A percentile compares a stretch with the other conserved stretches of the same genome.
phyloP scores from a whole-genome alignment of 225 moss, liverwort and hornwort genomes.

The Straminergon stramineum region DNA sequence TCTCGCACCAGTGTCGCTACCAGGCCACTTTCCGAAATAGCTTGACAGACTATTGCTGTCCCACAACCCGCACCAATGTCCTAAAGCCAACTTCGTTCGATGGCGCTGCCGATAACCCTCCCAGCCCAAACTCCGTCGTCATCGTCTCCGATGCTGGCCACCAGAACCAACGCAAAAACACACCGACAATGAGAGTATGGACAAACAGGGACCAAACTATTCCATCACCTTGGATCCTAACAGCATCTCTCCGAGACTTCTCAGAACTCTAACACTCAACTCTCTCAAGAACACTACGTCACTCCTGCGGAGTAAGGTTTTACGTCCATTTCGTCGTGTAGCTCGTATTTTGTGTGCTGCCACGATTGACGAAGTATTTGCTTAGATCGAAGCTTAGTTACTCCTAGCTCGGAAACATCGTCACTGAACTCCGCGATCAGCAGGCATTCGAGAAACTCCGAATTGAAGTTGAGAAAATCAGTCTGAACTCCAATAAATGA shows the following conservation, averaged over 20 bases:
- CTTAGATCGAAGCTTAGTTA: background rate
- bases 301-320: background rate
- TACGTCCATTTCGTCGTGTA: background rate
- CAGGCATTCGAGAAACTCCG: constrained; percentile 4
- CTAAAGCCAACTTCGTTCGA: constrained; percentile 20
- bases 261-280: background rate
- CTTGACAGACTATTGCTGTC: constrained; percentile 24
- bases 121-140: constrained; percentile 28
- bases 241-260: background rate
- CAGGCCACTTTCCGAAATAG: background rate
- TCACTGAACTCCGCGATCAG: constrained; percentile 5
- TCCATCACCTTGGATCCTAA: constrained; percentile 1
- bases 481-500: background rate
- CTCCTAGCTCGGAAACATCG: background rate
- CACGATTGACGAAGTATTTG: background rate
- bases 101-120: constrained; percentile 1
- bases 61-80: constrained; percentile 15
- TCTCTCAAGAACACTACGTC: background rate
- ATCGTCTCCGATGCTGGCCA: constrained; percentile 35
- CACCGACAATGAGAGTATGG: constrained; percentile 11
- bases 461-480: background rate
- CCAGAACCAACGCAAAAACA: constrained; percentile 12
- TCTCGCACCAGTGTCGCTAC: background rate
- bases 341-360: background rate
- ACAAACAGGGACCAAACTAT: background rate